These are phyloP conservation scores for Ramaria rubella DNA, from an alignment of 768 basidiomycete genomes.

Conservation along the genomic window DNA sequence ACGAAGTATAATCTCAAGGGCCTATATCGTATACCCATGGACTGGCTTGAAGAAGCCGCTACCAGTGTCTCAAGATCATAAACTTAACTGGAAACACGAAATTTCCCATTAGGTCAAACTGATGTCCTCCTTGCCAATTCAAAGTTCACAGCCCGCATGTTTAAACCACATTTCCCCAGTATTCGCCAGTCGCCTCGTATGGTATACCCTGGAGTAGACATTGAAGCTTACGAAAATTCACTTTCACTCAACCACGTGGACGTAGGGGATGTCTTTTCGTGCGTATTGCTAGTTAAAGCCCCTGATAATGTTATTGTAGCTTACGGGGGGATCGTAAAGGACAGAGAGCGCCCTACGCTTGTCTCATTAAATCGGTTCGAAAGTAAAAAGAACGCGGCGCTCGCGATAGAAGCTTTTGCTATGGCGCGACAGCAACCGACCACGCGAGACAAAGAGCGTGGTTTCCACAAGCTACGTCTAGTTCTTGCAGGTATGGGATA, in stretches of 20 bases:
- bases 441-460: not conserved
- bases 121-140: conserved; percentile 93
- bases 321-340: too few relatives aligned
- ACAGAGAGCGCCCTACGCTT: conserved; percentile 61
- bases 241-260: conserved; percentile 2
- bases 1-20: conserved; percentile 52
- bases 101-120: conserved; percentile 63
- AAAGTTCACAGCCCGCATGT: conserved; percentile 78
- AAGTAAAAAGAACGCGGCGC: conserved; percentile 81
- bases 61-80: conserved; percentile 52
- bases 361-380: conserved; percentile 94
- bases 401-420: conserved; percentile 79
- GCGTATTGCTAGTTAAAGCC: conserved; percentile 1
- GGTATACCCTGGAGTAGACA: conserved; percentile 95
- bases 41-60: conserved; percentile 82
- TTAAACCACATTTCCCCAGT: conserved; percentile 65
- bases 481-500: conserved; percentile 64
- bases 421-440: conserved; percentile 33
- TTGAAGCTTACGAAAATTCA: conserved; percentile 53
- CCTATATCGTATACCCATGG: conserved; percentile 84
- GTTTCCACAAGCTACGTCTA: conserved; percentile 46
- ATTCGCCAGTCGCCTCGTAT: conserved; percentile 58
- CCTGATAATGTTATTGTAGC: too few relatives aligned
- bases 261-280: conserved; percentile 13
- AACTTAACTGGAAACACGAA: not conserved